A percentile compares a stretch with the other conserved stretches of the same genome.
phyloP scores from a whole-genome alignment of 768 basidiomycete species.

The Kwoniella pini region DNA sequence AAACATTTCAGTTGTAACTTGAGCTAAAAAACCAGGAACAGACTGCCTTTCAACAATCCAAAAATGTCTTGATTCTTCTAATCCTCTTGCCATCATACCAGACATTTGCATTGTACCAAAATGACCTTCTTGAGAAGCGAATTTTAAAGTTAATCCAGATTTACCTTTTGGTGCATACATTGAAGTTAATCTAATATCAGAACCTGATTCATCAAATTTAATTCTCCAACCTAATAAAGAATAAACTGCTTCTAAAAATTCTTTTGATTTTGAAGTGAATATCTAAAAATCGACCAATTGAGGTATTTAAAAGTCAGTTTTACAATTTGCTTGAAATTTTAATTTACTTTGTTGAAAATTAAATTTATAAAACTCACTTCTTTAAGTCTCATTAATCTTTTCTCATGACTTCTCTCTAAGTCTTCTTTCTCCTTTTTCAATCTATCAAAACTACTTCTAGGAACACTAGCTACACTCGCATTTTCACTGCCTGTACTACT shows the following conservation, averaged over 20 bases:
- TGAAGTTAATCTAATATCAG: constrained; percentile 79
- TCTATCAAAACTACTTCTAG: constrained; percentile 76
- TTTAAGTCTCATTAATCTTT: constrained; percentile 73
- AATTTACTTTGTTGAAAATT: too few relatives aligned
- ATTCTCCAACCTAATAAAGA: constrained; percentile 88
- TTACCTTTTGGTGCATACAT: constrained; percentile 82
- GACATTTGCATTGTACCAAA: constrained; percentile 53
- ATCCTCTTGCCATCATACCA: constrained; percentile 55
- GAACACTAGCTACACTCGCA: constrained; percentile 68
- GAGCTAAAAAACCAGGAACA: constrained; percentile 85
- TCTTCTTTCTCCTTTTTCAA: constrained; percentile 69
- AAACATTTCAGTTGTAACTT: constrained; percentile 82
- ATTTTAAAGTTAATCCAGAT: constrained; percentile 69
- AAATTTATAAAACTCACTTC: constrained; percentile 60
- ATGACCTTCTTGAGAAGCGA: constrained; percentile 54
- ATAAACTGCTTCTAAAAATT: constrained; percentile 87
- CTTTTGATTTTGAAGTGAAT: constrained; percentile 78
- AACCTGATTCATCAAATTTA: constrained; percentile 85
- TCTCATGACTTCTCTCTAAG: constrained; percentile 72
- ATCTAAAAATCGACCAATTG: too few relatives aligned
- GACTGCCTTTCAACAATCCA: constrained; percentile 86
- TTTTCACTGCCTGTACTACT: constrained; percentile 5
- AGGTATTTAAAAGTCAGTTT: neutral
- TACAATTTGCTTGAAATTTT: too few relatives aligned
- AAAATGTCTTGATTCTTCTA: constrained; percentile 73